These are phyloP conservation scores for Lichtheimia ramosa DNA, from an alignment of 371 early-diverging fungal genomes.

Conservation along the genomic window DNA sequence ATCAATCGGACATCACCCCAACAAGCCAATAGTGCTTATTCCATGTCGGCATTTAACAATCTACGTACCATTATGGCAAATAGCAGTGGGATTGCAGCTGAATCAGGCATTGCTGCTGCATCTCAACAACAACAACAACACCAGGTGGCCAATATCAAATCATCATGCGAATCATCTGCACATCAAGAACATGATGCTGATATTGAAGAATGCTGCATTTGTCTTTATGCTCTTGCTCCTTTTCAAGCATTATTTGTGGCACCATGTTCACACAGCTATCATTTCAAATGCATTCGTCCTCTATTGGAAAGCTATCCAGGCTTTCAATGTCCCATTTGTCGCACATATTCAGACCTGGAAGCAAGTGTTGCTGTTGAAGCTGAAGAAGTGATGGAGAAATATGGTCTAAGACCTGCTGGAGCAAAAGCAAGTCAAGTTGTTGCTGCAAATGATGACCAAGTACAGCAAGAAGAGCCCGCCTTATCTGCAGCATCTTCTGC, in stretches of 20 bases:
- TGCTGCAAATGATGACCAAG: not conserved
- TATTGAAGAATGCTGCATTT: constrained; percentile 91
- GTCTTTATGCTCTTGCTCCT: constrained; percentile 85
- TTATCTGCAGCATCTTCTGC: no score
- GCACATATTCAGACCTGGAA: constrained; percentile 91
- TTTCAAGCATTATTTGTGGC: constrained; percentile 94
- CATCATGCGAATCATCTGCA: constrained; percentile 2
- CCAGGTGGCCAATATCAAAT: constrained; percentile 1
- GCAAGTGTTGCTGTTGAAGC: constrained; percentile 80
- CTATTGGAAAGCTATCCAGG: constrained; percentile 74
- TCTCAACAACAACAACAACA: constrained; percentile 4
- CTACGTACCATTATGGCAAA: constrained; percentile 14
- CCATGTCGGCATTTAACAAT: constrained; percentile 28
- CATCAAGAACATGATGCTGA: constrained; percentile 7
- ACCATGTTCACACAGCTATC: constrained; percentile 94
- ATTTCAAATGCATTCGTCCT: constrained; percentile 90
- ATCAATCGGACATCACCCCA: constrained; percentile 56
- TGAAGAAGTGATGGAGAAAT: constrained; percentile 47
- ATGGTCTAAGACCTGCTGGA: constrained; percentile 14
- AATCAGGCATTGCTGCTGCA: not conserved
- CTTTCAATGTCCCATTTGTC: constrained; percentile 93
- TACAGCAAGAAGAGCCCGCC: constrained; percentile 1
- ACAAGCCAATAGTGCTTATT: constrained; percentile 20
- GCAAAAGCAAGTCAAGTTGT: not conserved
- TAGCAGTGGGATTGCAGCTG: constrained; percentile 3